Percentiles rank a stretch among this genome's conserved stretches.
Evolutionary conservation across 768 basidiomycete genomes (phyloP).

Genomic region (Hericium coralloides): DNA sequence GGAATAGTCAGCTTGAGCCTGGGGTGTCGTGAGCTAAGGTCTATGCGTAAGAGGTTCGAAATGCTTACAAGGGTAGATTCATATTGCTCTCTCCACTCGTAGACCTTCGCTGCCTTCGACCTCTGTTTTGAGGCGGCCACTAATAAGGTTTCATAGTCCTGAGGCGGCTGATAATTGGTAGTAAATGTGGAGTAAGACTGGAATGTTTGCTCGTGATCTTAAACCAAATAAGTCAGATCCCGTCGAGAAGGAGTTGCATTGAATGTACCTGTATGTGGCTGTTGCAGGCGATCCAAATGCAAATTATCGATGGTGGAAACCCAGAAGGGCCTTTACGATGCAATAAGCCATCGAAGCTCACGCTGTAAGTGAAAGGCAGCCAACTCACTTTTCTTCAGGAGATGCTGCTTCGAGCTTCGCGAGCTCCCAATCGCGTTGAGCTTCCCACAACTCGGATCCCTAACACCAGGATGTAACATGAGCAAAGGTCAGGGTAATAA

Average conservation of each 20-base stretch:
- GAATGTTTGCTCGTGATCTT: conserved; percentile 75
- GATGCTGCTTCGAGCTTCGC: conserved; percentile 45
- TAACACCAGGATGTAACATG: conserved; percentile 20
- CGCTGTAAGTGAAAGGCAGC: not conserved
- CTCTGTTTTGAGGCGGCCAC: conserved; percentile 71
- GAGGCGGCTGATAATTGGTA: conserved; percentile 60
- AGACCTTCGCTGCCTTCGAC: conserved; percentile 47
- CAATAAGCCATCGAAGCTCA: not conserved
- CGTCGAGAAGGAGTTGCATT: not conserved
- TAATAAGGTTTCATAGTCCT: conserved; percentile 72
- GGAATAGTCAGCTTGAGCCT: conserved; percentile 26
- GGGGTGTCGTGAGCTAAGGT: conserved; percentile 5
- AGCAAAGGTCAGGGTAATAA: not conserved
- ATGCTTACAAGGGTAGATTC: conserved; percentile 52
- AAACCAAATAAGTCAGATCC: not conserved
- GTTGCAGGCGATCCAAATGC: conserved; percentile 57
- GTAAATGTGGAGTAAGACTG: conserved; percentile 87
- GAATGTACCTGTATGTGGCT: conserved; percentile 65
- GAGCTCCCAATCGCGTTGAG: conserved; percentile 67
- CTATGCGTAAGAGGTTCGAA: not conserved
- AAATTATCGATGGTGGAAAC: conserved; percentile 46
- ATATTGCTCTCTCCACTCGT: conserved; percentile 51
- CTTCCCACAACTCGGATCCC: conserved; percentile 68
- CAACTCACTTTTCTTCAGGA: conserved; percentile 36
- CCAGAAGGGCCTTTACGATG: conserved; percentile 29